Base-by-base conservation (phyloP, 2,329 filamentous ascomycete genomes). In the Fusarium nurragi region DNA sequence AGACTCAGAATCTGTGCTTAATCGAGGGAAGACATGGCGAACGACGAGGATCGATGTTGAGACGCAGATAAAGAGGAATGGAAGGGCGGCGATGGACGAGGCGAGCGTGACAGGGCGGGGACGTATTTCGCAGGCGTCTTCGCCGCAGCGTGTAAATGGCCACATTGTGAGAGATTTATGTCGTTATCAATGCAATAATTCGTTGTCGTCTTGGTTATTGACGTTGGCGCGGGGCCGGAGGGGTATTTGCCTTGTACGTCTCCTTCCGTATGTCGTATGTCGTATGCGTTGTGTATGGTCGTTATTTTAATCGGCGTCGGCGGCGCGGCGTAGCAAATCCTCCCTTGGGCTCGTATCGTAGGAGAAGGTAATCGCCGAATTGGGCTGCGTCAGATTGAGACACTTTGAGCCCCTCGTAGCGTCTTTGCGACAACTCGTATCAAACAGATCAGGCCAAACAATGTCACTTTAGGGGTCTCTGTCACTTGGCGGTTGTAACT, bases 11-110 rank as follows among this genome's bases (percentile, higher is more conserved):
- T 83, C 71, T 59, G 83, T 83, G 37, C 90, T 88, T 10, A 96
- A 84, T n/a, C 86, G 79, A 5, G 92, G 92, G 70, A 92, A 93
- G 18, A 96, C 78, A 70, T 87, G 89, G 32, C 86, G 84, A 47
- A 88, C 83, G 46, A 90, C 89, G 51, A 91, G 77, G 32, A 85
- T 71, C 46, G 84, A 85, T 66, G 91, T 86, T 47, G 85, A 72
- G 63, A 86, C 65, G 76, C 94, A 94, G 34, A 91, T 91, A 57
- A 87, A 75, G 57, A 91, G 74, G 75, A 95, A 92, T 0, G 92
- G 91, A 5, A 86, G 83, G 22, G 92, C 86, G 56, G 91, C 83
- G 46, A 88, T 68, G 34, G 87, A 74, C 28, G 82, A 79, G 40
- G 83, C 78, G 32, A 83, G 71, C 37, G 78, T 73, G 49, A 81